A percentile compares a stretch with the other conserved stretches of the same genome.
These are phyloP conservation scores for Groenewaldozyma auringiensis DNA, from an alignment of 1,139 yeast species.

Conservation along the genomic window DNA sequence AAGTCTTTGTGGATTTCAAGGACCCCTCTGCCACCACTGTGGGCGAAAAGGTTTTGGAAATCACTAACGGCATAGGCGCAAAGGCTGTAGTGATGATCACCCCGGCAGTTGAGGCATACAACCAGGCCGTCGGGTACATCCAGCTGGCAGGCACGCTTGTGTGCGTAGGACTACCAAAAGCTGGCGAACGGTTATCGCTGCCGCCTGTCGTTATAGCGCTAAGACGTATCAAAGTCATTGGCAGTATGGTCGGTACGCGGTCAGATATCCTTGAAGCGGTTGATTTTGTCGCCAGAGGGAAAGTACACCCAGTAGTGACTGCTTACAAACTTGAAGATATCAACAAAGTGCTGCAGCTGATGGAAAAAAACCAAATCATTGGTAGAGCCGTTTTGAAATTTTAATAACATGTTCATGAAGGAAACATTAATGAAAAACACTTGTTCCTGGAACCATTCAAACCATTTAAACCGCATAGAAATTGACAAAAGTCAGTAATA, in stretches of 20 bases:
- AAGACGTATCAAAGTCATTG: slow-evolving; percentile 50
- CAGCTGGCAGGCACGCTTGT: slow-evolving; percentile 64
- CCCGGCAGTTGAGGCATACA: slow-evolving; percentile 58
- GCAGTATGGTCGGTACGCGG: slow-evolving; percentile 67
- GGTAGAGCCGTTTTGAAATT: slow-evolving; percentile 59
- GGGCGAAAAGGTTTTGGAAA: slow-evolving; percentile 38
- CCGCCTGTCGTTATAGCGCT: slow-evolving; percentile 51
- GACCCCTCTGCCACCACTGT: slow-evolving; percentile 35
- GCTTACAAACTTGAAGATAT: slow-evolving; percentile 53
- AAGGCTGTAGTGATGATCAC: slow-evolving; percentile 69
- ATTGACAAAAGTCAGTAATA: too few species aligned
- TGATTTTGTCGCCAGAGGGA: slow-evolving; percentile 57
- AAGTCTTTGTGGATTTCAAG: slow-evolving; percentile 53
- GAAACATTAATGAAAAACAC: too few species aligned
- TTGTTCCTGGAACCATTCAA: too few species aligned
- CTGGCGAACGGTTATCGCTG: slow-evolving; percentile 43
- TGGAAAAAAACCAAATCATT: slow-evolving; percentile 57
- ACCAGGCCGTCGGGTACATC: slow-evolving; percentile 54
- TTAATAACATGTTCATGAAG: slow-evolving; percentile 4
- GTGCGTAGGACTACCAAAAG: slow-evolving; percentile 65
- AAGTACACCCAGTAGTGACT: slow-evolving; percentile 54
- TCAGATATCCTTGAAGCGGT: slow-evolving; percentile 65
- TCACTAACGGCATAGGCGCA: slow-evolving; percentile 56
- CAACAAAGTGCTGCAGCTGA: slow-evolving; percentile 47
- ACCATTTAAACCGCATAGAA: too few species aligned